Conservation (phyloP, 2,329 filamentous ascomycete genomes). For the Stachybotrys chartarum region DNA sequence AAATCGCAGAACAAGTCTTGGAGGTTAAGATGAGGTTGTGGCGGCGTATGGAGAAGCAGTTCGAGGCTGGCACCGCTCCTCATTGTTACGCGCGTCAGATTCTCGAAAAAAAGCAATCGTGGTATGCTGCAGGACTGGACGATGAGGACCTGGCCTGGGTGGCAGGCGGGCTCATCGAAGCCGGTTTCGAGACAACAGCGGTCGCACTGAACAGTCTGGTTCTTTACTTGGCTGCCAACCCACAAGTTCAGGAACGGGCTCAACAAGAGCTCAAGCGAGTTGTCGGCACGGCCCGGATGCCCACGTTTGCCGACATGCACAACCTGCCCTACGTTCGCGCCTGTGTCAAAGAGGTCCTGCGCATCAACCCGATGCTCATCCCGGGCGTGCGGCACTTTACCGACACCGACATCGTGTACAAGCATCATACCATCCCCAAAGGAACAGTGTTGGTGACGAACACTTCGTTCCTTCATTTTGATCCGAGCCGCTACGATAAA, state of each 20-base stretch:
- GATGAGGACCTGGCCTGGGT: not conserved
- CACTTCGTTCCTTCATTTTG: constrained; percentile 5
- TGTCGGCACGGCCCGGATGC: constrained; percentile 38
- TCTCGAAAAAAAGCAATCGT: not conserved
- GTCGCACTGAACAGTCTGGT: constrained; percentile 6
- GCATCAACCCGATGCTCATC: constrained; percentile 43
- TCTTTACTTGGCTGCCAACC: constrained; percentile 4
- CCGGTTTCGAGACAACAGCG: constrained; percentile 7
- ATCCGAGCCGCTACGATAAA: constrained; percentile 6
- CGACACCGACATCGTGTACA: constrained; percentile 4
- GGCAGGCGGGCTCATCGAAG: constrained; percentile 3
- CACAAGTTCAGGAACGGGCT: constrained; percentile 20
- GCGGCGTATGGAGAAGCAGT: not conserved
- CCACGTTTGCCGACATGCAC: constrained; percentile 38
- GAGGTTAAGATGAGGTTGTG: not conserved
- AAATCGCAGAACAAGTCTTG: not conserved
- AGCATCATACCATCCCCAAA: constrained; percentile 7
- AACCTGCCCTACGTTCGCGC: constrained; percentile 45
- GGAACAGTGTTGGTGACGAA: constrained; percentile 4
- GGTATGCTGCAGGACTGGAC: not conserved
- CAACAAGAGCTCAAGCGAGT: constrained; percentile 45
- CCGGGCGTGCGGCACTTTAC: constrained; percentile 5
- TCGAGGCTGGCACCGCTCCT: not conserved
- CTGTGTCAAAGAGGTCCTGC: constrained; percentile 47
- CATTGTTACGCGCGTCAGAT: not conserved